phyloP scores from a whole-genome alignment of 83 land plant species.

The Isoetes engelmannii region DNA sequence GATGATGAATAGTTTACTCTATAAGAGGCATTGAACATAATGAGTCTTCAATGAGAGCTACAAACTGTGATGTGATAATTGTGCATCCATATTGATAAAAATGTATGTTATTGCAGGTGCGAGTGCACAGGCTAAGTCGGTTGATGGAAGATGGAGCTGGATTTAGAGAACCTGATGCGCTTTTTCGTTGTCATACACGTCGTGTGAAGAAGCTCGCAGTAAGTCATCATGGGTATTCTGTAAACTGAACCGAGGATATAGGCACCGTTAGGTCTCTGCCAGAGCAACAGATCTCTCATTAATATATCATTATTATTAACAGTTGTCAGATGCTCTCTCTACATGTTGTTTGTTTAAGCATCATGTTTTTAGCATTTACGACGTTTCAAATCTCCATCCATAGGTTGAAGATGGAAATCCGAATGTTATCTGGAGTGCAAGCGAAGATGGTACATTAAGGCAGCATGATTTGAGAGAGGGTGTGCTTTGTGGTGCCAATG shows the following conservation, averaged over 20 bases:
- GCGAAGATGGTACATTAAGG: constrained; percentile 98
- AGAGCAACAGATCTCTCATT: too few species aligned
- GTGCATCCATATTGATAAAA: too few species aligned
- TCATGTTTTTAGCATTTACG: too few species aligned
- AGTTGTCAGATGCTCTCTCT: too few species aligned
- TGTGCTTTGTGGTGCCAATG: constrained; percentile 63
- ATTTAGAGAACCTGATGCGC: constrained; percentile 43
- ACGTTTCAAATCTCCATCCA: too few species aligned
- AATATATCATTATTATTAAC: too few species aligned
- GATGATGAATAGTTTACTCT: background rate
- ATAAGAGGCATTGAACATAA: too few species aligned
- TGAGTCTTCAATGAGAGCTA: background rate
- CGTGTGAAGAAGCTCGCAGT: constrained; percentile 97
- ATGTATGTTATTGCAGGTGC: constrained; percentile 13
- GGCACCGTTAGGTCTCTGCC: too few species aligned
- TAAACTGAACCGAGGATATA: too few species aligned
- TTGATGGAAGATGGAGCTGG: constrained; percentile 28
- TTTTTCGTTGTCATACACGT: constrained; percentile 78
- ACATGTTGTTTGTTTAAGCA: too few species aligned
- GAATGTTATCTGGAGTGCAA: constrained; percentile 99
- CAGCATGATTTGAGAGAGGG: constrained; percentile 96
- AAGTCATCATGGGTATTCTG: constrained; percentile 16
- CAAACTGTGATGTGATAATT: too few species aligned
- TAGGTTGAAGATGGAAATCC: constrained; percentile 99
- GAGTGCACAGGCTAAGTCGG: constrained; percentile 32